These are phyloP conservation scores for Pythium dissotocum DNA, from an alignment of 352 stramenopile species.

Conservation along the genomic window DNA sequence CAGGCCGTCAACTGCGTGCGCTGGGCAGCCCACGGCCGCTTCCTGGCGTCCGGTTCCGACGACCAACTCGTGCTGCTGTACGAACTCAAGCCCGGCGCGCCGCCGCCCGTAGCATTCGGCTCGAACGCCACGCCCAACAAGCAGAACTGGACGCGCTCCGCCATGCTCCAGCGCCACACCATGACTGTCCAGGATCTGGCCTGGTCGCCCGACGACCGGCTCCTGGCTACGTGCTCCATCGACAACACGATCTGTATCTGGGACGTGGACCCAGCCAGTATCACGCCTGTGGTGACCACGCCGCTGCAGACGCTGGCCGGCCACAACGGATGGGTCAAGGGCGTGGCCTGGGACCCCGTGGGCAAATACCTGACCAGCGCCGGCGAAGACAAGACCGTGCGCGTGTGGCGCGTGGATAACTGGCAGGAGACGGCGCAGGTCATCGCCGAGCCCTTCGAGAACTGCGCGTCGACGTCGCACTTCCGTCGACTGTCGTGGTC, in stretches of 20 bases:
- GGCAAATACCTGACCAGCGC: slow-evolving; percentile 88
- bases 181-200: slow-evolving; percentile 87
- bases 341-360: slow-evolving; percentile 84
- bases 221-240: slow-evolving; percentile 88
- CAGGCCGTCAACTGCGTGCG: slow-evolving; percentile 88
- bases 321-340: slow-evolving; percentile 88
- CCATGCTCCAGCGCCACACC: slow-evolving; percentile 81
- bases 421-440: slow-evolving; percentile 64
- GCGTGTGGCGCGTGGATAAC: slow-evolving; percentile 80
- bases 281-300: slow-evolving; percentile 74
- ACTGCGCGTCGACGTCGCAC: slow-evolving; percentile 77
- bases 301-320: slow-evolving; percentile 74
- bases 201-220: slow-evolving; percentile 86
- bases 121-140: slow-evolving; percentile 80
- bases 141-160: slow-evolving; percentile 82
- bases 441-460: slow-evolving; percentile 73
- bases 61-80: slow-evolving; percentile 86
- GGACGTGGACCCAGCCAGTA: slow-evolving; percentile 58
- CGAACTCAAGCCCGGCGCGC: slow-evolving; percentile 62
- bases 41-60: slow-evolving; percentile 82
- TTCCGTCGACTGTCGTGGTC: slow-evolving; percentile 87
- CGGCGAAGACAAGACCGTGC: slow-evolving; percentile 86
- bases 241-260: slow-evolving; percentile 89
- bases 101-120: slow-evolving; percentile 74
- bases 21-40: slow-evolving; percentile 75